Conservation (phyloP, 768 basidiomycete genomes). For the Sutorius australiensis region DNA sequence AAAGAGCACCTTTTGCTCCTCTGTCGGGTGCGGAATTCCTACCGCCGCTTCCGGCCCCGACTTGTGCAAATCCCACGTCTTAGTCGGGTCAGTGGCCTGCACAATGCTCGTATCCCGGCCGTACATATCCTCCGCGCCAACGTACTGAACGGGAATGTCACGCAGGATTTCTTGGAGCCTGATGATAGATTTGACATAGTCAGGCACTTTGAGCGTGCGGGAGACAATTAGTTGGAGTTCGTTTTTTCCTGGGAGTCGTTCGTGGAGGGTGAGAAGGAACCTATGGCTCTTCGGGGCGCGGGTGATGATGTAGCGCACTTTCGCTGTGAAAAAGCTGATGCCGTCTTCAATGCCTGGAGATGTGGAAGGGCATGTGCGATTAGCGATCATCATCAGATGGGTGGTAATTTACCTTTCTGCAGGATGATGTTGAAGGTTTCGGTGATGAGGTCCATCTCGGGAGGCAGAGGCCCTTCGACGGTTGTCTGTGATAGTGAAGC, state of each 20-base stretch:
- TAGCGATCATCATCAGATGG: background rate
- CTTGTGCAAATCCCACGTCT: background rate
- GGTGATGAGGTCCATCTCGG: background rate
- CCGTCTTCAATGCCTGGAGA: constrained; percentile 45
- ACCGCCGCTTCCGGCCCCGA: constrained; percentile 54
- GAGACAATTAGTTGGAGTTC: constrained; percentile 35
- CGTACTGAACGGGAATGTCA: constrained; percentile 34
- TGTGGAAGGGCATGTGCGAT: background rate
- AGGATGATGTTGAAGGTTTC: constrained; percentile 2
- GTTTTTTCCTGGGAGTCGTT: constrained; percentile 48
- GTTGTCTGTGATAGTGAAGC: background rate
- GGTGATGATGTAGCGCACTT: constrained; percentile 51
- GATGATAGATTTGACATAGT: constrained; percentile 1
- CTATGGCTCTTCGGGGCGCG: constrained; percentile 30
- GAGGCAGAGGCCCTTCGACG: background rate
- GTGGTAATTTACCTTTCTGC: background rate
- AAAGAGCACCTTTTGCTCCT: constrained; percentile 65
- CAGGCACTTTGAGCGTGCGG: constrained; percentile 34
- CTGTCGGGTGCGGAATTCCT: constrained; percentile 48
- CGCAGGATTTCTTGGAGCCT: constrained; percentile 59
- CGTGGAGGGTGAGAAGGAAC: constrained; percentile 45
- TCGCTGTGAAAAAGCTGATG: constrained; percentile 65
- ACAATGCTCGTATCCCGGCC: constrained; percentile 63
- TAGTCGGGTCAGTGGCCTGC: constrained; percentile 34
- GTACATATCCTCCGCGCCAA: constrained; percentile 70